phyloP scores from a whole-genome alignment of 768 basidiomycete genomes.

The Pisolithus microcarpus region DNA sequence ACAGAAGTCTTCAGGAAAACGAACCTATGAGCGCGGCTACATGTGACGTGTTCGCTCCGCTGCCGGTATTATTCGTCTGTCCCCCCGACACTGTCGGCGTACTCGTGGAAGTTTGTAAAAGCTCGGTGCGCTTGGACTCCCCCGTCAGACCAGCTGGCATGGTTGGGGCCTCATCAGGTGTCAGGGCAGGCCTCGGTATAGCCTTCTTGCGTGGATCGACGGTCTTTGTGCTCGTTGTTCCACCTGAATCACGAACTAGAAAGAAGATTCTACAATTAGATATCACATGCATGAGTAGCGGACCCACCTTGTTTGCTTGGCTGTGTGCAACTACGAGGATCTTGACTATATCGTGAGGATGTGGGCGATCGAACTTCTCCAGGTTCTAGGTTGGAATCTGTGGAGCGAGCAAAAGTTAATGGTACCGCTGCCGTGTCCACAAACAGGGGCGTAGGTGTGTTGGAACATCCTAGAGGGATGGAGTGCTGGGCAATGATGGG shows the following conservation, averaged over 20 bases:
- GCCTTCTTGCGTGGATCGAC: neutral
- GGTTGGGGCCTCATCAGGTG: neutral
- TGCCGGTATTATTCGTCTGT: neutral
- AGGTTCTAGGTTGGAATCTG: constrained; percentile 15
- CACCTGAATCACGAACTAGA: neutral
- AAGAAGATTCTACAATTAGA: neutral
- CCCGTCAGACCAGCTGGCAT: neutral
- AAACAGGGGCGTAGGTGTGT: neutral
- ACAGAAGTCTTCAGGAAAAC: neutral
- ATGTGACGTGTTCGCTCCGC: constrained; percentile 5
- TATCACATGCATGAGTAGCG: neutral
- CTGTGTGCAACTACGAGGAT: neutral
- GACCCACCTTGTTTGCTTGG: constrained; percentile 9
- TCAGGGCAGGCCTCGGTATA: neutral
- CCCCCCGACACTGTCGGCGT: neutral
- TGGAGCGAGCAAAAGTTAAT: neutral
- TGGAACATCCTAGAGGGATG: neutral
- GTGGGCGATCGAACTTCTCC: constrained; percentile 23
- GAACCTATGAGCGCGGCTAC: constrained; percentile 12
- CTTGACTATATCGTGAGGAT: constrained; percentile 16
- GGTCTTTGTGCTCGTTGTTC: neutral
- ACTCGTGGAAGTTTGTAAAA: neutral
- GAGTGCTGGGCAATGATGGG: neutral
- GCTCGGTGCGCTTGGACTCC: neutral
- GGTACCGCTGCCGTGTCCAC: neutral